Base-by-base conservation (phyloP, 345 rosid species). In the Corchorus capsularis region DNA sequence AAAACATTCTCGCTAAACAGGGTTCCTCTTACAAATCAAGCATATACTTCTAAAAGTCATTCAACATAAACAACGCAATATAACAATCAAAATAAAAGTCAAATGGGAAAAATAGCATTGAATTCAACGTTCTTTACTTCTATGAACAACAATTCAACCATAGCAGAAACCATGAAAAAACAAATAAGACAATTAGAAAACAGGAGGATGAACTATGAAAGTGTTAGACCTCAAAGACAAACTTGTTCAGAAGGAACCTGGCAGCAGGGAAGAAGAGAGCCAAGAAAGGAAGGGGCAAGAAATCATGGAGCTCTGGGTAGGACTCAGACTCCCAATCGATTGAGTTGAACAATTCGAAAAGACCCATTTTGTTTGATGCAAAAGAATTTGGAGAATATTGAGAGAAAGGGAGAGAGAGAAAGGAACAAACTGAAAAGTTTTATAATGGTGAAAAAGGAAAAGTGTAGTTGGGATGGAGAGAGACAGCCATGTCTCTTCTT, bases 21-120 rank as follows among this genome's bases (percentile, higher is more conserved):
- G 34, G 41, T 22, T 22, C 37, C 55, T 71, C 5, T 11, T 35
- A n/a, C 47, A 54, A 39, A 71, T 37, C 43, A 55, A 71, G 10
- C 47, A 19, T 71, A 71, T 34, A 71, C 35, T 19, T 17, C 6
- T 37, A 55, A 71, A 49, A 37, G 49, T 69, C 45, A 69, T 37
- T 8, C 22, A 53, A 9, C 45, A 69, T 3, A 49, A 69, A 68
- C 27, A 27, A 27, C 13, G 59, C 45, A 32, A 50, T 16, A 9
- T 19, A 43, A 50, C 20, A 69, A 55, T 17, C 22, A 52, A 69
- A 32, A 8, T 2, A 50, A 67, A 46, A 37, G 72, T 27, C 56
- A 27, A 66, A 8, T 19, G 43, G 6, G 50, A 4, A 32, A 2
- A 4, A 32, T 12, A 32, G 39, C 17, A 8, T 45, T 66, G 54